phyloP scores from a whole-genome alignment of 2,329 filamentous ascomycete genomes.

The Talaromyces marneffei region DNA sequence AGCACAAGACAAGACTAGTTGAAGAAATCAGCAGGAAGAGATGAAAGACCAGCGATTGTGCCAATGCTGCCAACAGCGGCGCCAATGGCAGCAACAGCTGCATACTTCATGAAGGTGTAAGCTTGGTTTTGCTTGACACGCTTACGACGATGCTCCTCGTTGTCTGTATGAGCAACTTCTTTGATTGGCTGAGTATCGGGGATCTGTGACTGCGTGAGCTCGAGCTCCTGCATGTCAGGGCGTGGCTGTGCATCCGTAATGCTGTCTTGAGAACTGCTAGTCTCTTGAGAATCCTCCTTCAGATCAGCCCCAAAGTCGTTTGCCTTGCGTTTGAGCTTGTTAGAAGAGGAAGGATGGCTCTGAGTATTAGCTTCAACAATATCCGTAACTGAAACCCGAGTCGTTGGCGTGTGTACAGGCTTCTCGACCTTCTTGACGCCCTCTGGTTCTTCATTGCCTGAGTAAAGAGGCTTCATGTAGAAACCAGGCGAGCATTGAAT shows the following conservation, averaged over 20 bases:
- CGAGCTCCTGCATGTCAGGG: conserved; percentile 9
- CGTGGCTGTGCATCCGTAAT: conserved; percentile 24
- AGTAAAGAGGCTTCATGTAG: background rate
- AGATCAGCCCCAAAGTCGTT: conserved; percentile 22
- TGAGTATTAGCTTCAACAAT: conserved; percentile 14
- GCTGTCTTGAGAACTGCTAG: conserved; percentile 8
- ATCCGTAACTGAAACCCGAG: conserved; percentile 18
- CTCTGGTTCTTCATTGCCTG: background rate
- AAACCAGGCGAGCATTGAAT: background rate
- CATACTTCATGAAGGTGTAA: conserved; percentile 30
- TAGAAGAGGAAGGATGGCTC: background rate
- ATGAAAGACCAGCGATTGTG: conserved; percentile 36
- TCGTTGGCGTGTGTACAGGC: conserved; percentile 1
- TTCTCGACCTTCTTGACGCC: background rate
- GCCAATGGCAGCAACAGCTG: conserved; percentile 35
- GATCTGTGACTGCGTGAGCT: conserved; percentile 16
- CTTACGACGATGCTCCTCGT: conserved; percentile 24
- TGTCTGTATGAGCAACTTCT: conserved; percentile 13
- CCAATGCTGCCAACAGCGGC: conserved; percentile 39
- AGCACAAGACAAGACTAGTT: conserved; percentile 4
- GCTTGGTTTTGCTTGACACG: conserved; percentile 21
- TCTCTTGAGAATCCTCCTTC: background rate
- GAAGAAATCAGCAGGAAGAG: conserved; percentile 41
- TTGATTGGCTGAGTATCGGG: conserved; percentile 14
- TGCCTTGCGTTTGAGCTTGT: conserved; percentile 27